These are phyloP conservation scores for Amanita muscaria DNA, from an alignment of 768 basidiomycete species.

Conservation along the genomic window DNA sequence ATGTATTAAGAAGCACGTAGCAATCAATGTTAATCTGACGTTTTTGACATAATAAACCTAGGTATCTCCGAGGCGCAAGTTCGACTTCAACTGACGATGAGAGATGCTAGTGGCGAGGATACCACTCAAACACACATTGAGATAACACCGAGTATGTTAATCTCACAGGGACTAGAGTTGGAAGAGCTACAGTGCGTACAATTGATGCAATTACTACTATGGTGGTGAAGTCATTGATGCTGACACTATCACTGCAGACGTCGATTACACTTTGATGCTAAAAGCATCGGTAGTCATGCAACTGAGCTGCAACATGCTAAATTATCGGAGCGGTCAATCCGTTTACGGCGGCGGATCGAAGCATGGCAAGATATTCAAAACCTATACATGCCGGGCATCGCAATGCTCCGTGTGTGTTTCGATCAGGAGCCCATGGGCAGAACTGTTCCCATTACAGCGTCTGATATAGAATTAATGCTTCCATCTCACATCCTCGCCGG, in stretches of 20 bases:
- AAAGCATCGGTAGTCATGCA: constrained; percentile 14
- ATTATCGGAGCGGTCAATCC: constrained; percentile 17
- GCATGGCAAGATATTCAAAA: constrained; percentile 20
- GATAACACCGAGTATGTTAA: constrained; percentile 17
- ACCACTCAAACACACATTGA: constrained; percentile 9
- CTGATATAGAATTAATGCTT: constrained; percentile 14
- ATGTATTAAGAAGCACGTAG: not conserved
- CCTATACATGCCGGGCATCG: constrained; percentile 20
- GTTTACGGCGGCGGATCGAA: constrained; percentile 17
- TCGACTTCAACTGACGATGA: constrained; percentile 15
- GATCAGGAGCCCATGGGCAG: not conserved
- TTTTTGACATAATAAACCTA: too few relatives aligned
- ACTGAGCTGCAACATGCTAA: constrained; percentile 22
- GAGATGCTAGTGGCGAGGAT: constrained; percentile 13
- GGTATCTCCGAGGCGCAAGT: constrained; percentile 13
- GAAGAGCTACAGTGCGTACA: constrained; percentile 23
- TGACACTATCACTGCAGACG: constrained; percentile 8
- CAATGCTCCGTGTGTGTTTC: not conserved
- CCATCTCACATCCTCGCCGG: constrained; percentile 15
- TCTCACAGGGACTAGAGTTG: constrained; percentile 22
- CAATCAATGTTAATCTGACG: not conserved
- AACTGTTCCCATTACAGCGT: not conserved
- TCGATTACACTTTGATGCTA: constrained; percentile 10
- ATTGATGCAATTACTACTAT: too few relatives aligned
- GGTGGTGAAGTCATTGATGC: not conserved